phyloP scores from a whole-genome alignment of 2,329 filamentous ascomycete genomes.

The Thielaviopsis ethacetica region DNA sequence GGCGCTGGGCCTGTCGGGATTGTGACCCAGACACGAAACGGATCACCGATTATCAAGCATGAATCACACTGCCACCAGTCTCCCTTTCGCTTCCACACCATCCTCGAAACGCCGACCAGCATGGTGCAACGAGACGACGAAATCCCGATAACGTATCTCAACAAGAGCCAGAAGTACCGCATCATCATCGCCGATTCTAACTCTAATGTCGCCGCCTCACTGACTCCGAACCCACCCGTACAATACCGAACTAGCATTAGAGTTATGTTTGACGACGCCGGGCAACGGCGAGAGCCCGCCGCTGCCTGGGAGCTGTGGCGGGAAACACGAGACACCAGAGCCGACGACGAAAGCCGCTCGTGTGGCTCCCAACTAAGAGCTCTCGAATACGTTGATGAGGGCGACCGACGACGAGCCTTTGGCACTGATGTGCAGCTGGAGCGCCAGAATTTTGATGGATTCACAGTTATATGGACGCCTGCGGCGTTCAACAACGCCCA shows the following conservation, averaged over 20 bases:
- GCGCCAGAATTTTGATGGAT: constrained; percentile 77
- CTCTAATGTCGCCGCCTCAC: constrained; percentile 24
- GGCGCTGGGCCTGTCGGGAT: background rate
- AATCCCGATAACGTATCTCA: constrained; percentile 93
- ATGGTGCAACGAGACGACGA: constrained; percentile 86
- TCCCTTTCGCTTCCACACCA: constrained; percentile 71
- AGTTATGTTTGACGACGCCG: constrained; percentile 94
- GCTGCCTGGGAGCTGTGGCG: constrained; percentile 87
- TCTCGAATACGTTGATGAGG: constrained; percentile 77
- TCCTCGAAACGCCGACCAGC: constrained; percentile 82
- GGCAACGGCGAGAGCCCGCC: constrained; percentile 69
- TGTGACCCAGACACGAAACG: background rate
- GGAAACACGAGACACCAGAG: constrained; percentile 69
- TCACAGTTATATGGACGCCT: constrained; percentile 78
- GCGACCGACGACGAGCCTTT: constrained; percentile 39
- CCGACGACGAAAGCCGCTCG: constrained; percentile 71
- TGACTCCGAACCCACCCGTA: constrained; percentile 41
- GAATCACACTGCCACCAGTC: background rate
- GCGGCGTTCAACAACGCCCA: constrained; percentile 52
- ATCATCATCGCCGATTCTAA: constrained; percentile 68
- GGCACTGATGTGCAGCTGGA: constrained; percentile 51
- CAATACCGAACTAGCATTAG: constrained; percentile 82
- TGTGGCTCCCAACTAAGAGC: constrained; percentile 83
- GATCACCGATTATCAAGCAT: background rate
- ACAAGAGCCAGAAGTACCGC: constrained; percentile 91